Evolutionary conservation across 169 alveolate species (phyloP).

Genomic region (Neospora caninum): DNA sequence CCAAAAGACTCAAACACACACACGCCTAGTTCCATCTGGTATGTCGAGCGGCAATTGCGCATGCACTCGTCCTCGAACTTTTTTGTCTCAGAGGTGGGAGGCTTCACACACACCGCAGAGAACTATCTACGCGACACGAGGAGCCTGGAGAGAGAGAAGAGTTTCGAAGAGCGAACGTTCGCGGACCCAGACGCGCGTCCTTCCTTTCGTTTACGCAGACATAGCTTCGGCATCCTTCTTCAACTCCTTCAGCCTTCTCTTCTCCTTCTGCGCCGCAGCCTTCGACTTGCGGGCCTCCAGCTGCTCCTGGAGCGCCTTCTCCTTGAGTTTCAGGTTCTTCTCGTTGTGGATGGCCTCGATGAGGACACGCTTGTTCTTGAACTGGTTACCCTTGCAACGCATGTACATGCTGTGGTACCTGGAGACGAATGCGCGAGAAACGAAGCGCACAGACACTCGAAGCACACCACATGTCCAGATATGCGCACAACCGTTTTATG

Average conservation of each 20-base stretch:
- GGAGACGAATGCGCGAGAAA: not conserved
- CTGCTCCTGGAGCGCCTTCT: constrained; percentile 69
- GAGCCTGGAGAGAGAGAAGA: no score
- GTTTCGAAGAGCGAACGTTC: no score
- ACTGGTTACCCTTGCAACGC: constrained; percentile 97
- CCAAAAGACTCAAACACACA: no score
- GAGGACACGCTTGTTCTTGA: constrained; percentile 97
- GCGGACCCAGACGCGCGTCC: no score
- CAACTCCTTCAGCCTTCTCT: constrained; percentile 51
- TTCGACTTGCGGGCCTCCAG: constrained; percentile 65
- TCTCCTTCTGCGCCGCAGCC: constrained; percentile 68
- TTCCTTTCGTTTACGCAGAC: not conserved
- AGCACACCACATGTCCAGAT: not conserved
- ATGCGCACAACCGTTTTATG: no score
- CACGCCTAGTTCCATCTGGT: no score
- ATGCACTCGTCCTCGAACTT: no score
- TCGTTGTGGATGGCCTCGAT: constrained; percentile 94
- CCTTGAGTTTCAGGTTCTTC: constrained; percentile 63
- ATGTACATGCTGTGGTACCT: constrained; percentile 96
- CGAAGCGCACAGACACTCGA: not conserved
- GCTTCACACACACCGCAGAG: no score
- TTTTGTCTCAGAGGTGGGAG: no score
- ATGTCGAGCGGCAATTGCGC: no score
- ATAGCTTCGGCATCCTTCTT: constrained; percentile 30
- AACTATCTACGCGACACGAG: no score